These are phyloP conservation scores for California macrophylla DNA, from an alignment of 441 rosid genomes.

Conservation along the genomic window DNA sequence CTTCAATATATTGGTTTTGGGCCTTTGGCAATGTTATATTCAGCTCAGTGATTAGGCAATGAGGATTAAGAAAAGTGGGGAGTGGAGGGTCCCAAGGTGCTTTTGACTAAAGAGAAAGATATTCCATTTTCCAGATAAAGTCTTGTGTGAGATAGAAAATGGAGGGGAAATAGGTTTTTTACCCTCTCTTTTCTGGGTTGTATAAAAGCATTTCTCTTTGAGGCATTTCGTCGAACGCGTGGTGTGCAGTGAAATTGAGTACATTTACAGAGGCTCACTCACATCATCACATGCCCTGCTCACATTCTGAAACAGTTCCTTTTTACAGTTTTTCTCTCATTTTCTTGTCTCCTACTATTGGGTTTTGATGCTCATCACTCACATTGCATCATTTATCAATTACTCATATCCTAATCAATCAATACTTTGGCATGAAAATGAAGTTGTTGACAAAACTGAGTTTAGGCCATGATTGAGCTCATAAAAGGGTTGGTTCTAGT, in stretches of 20 bases:
- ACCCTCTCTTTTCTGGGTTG: neutral
- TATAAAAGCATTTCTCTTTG: neutral
- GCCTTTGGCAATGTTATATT: neutral
- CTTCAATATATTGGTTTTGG: neutral
- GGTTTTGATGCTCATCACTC: neutral
- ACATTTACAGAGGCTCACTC: neutral
- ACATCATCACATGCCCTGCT: neutral
- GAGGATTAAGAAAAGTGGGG: conserved; percentile 14
- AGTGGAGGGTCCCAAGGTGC: conserved; percentile 36
- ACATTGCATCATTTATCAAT: neutral
- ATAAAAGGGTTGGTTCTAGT: neutral
- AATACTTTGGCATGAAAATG: neutral
- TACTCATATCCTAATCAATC: neutral
- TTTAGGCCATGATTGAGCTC: neutral
- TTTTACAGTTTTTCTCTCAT: neutral
- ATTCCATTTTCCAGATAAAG: conserved; percentile 8
- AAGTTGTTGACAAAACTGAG: neutral
- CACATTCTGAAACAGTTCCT: neutral
- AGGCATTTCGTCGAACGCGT: neutral
- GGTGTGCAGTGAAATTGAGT: neutral
- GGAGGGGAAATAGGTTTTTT: neutral
- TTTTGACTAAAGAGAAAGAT: conserved; percentile 32
- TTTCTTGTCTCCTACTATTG: neutral
- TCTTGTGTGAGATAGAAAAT: neutral
- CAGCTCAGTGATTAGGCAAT: conserved; percentile 13